Conservation (phyloP, 2,329 filamentous ascomycete genomes). For the Xylariaceae sp. region DNA sequence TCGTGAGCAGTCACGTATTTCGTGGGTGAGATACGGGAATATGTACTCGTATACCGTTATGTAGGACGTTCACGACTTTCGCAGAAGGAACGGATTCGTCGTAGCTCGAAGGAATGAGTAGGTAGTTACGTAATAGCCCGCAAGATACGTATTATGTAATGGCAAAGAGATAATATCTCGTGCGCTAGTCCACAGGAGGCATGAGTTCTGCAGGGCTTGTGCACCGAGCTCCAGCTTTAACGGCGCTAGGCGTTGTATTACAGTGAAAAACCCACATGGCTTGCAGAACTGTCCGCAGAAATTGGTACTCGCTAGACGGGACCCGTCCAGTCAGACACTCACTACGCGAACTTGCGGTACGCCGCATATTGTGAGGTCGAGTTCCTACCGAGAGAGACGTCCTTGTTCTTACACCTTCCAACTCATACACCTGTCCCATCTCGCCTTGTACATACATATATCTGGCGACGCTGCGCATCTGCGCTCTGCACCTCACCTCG, state of each 20-base stretch:
- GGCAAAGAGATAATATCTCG: too few species aligned
- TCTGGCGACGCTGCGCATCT: background rate
- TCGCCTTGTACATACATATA: background rate
- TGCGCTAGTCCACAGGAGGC: background rate
- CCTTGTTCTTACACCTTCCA: background rate
- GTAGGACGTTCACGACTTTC: too few species aligned
- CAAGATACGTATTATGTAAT: too few species aligned
- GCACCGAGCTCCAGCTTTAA: too few species aligned
- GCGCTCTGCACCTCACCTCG: background rate
- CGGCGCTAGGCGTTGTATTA: background rate
- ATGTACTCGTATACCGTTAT: too few species aligned
- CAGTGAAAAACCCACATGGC: background rate
- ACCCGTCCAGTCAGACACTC: background rate
- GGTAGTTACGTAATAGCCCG: too few species aligned
- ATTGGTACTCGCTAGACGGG: background rate
- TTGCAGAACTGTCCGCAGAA: background rate
- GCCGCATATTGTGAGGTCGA: background rate
- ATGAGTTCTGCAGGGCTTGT: background rate
- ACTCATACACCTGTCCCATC: background rate
- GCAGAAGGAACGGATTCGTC: too few species aligned
- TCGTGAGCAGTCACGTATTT: too few species aligned
- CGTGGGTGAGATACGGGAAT: too few species aligned
- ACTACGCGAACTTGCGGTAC: background rate
- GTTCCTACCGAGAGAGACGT: background rate
- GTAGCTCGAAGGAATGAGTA: too few species aligned